Evolutionary conservation across 2,329 filamentous ascomycete genomes (phyloP), one percentile per base, ranked within the genome.

Genomic region (Pseudogymnoascus sp.): DNA sequence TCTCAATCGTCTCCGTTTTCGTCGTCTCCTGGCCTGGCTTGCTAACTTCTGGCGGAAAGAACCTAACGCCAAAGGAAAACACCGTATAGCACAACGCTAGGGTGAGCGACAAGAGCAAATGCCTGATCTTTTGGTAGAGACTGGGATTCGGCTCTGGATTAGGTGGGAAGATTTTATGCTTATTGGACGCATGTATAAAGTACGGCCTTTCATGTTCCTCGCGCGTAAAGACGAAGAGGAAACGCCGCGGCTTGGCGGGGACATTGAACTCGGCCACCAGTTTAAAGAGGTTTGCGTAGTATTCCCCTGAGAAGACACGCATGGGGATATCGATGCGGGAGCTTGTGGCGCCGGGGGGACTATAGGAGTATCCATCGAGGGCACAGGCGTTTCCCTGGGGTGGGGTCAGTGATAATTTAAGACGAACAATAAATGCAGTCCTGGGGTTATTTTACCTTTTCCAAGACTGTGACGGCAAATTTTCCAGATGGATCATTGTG

Each of bases 221-320:
- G n/a, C 49, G 49, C n/a, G 49, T 55, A n/a, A 55, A 55, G 49
- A 55, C 49, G n/a, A 55, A 55, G 49, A 55, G 49, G 10, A 55
- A 55, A 33, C 49, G 49, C 3, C 49, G 49, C 8, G 49, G 49
- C 49, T 55, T 33, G n/a, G 49, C 29, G 26, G 49, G 49, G 49
- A 55, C 49, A 6, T 55, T 55, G 29, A 55, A 55, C 6, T 55
- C 10, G 10, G 49, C 49, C 1, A 55, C 49, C 1, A 55, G 49
- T 10, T 55, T 55, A 29, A 55, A 55, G 10, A 55, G 49, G 16
- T 55, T 55, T 1, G 49, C 49, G n/a, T 55, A 55, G 49, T 55
- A 55, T n/a, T 55, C 49, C 2, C 49, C 49, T 1, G 49, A 55
- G 29, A 55, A 55, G n/a, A 55, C 16, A 2, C 49, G 49, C 49